A percentile compares a stretch with the other conserved stretches of the same genome.
phyloP scores from a whole-genome alignment of 108 stramenopile genomes.

The Discostella pseudostelligera region DNA sequence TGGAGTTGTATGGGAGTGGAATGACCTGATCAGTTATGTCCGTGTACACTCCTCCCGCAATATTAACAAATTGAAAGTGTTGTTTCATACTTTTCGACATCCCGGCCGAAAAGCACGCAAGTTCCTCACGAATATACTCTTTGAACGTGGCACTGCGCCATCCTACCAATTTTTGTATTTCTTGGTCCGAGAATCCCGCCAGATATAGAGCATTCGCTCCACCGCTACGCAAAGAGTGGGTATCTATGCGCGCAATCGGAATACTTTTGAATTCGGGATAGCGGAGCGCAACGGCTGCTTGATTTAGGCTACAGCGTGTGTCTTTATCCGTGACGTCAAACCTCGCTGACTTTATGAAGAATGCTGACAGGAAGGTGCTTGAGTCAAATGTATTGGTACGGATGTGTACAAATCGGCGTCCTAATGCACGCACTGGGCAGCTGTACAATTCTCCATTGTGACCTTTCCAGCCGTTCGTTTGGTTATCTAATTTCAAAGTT shows the following conservation, averaged over 20 bases:
- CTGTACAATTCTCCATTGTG: background rate
- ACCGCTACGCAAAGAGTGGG: background rate
- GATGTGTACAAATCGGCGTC: constrained; percentile 5
- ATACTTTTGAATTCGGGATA: too few species aligned
- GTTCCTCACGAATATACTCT: constrained; percentile 5
- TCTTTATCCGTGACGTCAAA: too few species aligned
- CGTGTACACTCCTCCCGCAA: background rate
- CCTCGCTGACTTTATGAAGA: background rate
- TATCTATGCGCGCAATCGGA: too few species aligned
- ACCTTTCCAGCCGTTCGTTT: too few species aligned
- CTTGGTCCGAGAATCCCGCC: background rate
- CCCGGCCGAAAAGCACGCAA: background rate
- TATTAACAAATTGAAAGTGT: constrained; percentile 1
- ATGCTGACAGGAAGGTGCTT: background rate
- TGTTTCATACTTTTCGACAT: constrained; percentile 6
- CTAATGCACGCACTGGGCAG: background rate
- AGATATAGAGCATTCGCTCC: background rate
- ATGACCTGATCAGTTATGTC: background rate
- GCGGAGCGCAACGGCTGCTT: too few species aligned
- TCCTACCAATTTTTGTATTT: constrained; percentile 6
- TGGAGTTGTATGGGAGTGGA: background rate
- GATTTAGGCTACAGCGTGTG: too few species aligned
- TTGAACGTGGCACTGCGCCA: constrained; percentile 7
- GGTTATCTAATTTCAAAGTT: too few species aligned
- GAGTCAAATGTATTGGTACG: background rate